These are phyloP conservation scores for Roridomyces roridus DNA, from an alignment of 768 basidiomycete genomes.

Conservation along the genomic window DNA sequence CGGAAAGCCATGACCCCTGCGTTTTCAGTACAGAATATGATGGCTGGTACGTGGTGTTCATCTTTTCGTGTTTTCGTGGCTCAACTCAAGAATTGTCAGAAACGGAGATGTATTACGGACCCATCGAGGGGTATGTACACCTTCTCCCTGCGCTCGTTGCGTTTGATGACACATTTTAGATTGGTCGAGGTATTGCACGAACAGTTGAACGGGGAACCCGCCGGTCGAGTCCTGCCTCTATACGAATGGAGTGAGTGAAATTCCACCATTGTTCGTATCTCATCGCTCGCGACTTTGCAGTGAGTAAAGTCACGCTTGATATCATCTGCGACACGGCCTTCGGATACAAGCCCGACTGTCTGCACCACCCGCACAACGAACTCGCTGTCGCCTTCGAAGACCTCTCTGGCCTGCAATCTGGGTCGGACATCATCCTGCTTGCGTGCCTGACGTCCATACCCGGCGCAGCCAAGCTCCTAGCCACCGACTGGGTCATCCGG, in stretches of 20 bases:
- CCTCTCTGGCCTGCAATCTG: conserved; percentile 45
- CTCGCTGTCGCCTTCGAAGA: conserved; percentile 52
- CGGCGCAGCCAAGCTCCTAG: conserved; percentile 36
- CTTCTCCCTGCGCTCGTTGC: background rate
- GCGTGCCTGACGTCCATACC: conserved; percentile 30
- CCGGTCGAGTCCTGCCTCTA: conserved; percentile 30
- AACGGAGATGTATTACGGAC: conserved; percentile 53
- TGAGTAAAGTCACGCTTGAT: conserved; percentile 57
- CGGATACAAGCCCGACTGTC: conserved; percentile 49
- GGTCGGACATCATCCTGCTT: conserved; percentile 39
- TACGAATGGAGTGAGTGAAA: conserved; percentile 51
- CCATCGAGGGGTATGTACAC: conserved; percentile 47
- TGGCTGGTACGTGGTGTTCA: conserved; percentile 46
- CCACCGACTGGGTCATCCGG: conserved; percentile 42
- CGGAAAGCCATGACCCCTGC: conserved; percentile 59
- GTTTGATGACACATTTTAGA: conserved; percentile 23
- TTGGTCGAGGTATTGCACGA: conserved; percentile 44
- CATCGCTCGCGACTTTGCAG: conserved; percentile 27
- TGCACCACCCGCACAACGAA: conserved; percentile 51
- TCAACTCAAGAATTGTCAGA: conserved; percentile 38
- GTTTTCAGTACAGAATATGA: conserved; percentile 51
- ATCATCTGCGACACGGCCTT: conserved; percentile 57
- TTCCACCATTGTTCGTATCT: background rate
- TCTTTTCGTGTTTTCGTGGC: too few species aligned
- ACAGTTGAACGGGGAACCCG: conserved; percentile 33